Conservation (phyloP, 495 filamentous ascomycete species). For the Rostrohypoxylon terebratum region DNA sequence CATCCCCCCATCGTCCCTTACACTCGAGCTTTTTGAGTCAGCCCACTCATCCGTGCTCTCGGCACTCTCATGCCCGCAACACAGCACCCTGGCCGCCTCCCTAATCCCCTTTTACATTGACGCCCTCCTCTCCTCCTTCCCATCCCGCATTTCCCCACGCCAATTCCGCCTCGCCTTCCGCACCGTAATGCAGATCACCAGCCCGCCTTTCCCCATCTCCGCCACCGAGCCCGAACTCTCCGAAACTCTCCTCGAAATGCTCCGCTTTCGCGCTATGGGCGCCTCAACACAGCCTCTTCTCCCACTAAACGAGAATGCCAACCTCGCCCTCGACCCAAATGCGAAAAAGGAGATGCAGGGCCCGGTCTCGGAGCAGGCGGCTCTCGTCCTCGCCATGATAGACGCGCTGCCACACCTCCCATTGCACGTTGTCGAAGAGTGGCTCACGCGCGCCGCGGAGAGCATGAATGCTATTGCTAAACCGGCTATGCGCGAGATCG, state of each 20-base stretch:
- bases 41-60: slow-evolving; percentile 90
- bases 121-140: slow-evolving; percentile 85
- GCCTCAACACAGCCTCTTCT: slow-evolving; percentile 60
- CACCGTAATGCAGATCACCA: slow-evolving; percentile 85
- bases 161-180: slow-evolving; percentile 96
- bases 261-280: slow-evolving; percentile 72
- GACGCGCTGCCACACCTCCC: slow-evolving; percentile 84
- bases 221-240: slow-evolving; percentile 78
- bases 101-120: slow-evolving; percentile 90
- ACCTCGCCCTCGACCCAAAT: not conserved
- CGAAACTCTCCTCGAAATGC: slow-evolving; percentile 82
- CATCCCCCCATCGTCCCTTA: slow-evolving; percentile 54
- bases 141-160: slow-evolving; percentile 80
- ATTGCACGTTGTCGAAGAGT: slow-evolving; percentile 72
- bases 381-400: slow-evolving; percentile 80
- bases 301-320: slow-evolving; percentile 43
- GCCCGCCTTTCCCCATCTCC: slow-evolving; percentile 80
- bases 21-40: slow-evolving; percentile 85
- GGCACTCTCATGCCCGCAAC: slow-evolving; percentile 82
- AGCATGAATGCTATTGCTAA: slow-evolving; percentile 73
- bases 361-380: slow-evolving; percentile 80
- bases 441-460: slow-evolving; percentile 73
- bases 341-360: not conserved
- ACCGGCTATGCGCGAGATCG: slow-evolving; percentile 69
- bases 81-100: slow-evolving; percentile 73